Conservation (phyloP, 352 stramenopile species). For the Globisporangium echinulatum region DNA sequence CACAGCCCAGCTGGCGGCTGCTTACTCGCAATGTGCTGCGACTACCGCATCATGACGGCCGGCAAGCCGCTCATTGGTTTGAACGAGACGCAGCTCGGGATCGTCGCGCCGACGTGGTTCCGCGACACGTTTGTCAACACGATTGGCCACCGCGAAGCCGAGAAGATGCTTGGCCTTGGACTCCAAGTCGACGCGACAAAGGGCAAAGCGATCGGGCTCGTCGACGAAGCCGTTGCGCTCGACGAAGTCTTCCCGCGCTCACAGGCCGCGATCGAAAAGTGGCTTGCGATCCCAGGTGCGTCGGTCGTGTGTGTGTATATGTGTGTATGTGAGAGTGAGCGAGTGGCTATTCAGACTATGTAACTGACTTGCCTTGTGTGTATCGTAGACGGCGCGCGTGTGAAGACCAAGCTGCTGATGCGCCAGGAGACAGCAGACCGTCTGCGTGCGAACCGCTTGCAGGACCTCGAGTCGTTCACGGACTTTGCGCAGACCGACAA, state of each 20-base stretch:
- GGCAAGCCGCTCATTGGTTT: constrained; percentile 88
- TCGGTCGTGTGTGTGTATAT: background rate
- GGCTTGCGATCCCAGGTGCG: constrained; percentile 75
- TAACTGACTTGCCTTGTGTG: too few relatives aligned
- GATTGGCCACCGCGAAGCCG: constrained; percentile 72
- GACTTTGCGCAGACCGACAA: constrained; percentile 79
- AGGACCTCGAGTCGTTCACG: constrained; percentile 63
- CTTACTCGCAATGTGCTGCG: constrained; percentile 91
- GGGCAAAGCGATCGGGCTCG: constrained; percentile 64
- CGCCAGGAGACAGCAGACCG: constrained; percentile 64
- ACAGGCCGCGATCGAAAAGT: constrained; percentile 59
- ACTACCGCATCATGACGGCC: constrained; percentile 92
- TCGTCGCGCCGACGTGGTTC: constrained; percentile 83
- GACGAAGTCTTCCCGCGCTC: constrained; percentile 73
- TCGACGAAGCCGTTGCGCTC: constrained; percentile 69
- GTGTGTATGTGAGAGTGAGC: too few relatives aligned
- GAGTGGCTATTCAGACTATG: too few relatives aligned
- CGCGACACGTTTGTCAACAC: constrained; percentile 80
- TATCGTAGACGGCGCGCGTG: constrained; percentile 45
- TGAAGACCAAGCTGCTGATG: constrained; percentile 76
- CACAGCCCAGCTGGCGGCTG: constrained; percentile 92
- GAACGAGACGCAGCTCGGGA: constrained; percentile 93
- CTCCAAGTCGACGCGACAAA: constrained; percentile 73
- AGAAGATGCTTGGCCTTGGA: constrained; percentile 82
- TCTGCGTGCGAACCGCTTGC: constrained; percentile 35